Percentiles rank a stretch among this genome's conserved stretches.
Evolutionary conservation across 2,329 filamentous ascomycete genomes (phyloP).

Genomic region (Proliferodiscus dingleyae): DNA sequence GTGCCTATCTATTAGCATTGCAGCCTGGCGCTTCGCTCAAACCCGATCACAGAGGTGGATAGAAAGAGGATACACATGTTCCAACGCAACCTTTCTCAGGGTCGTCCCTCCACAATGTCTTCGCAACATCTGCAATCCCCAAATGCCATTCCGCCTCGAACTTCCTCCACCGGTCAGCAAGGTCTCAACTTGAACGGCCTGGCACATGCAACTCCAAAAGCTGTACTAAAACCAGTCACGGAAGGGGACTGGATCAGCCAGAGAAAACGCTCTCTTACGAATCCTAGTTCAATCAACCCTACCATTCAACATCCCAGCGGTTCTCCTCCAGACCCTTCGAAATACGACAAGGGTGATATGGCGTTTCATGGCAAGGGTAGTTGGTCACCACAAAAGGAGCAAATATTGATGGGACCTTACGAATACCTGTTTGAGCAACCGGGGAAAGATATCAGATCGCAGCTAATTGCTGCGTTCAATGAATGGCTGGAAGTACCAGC

Average conservation of each 20-base stretch:
- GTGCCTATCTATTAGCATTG: slow-evolving; percentile 1
- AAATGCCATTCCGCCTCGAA: slow-evolving; percentile 66
- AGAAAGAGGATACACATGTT: slow-evolving; percentile 6
- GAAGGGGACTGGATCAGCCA: slow-evolving; percentile 58
- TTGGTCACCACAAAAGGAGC: slow-evolving; percentile 73
- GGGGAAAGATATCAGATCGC: slow-evolving; percentile 78
- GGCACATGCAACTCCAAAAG: slow-evolving; percentile 22
- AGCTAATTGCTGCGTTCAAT: slow-evolving; percentile 78
- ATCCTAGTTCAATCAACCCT: slow-evolving; percentile 20
- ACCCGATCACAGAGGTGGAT: slow-evolving; percentile 5
- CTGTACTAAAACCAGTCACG: slow-evolving; percentile 49
- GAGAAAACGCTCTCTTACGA: slow-evolving; percentile 27
- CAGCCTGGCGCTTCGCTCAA: slow-evolving; percentile 10
- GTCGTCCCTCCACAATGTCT: slow-evolving; percentile 17
- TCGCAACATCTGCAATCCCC: slow-evolving; percentile 41
- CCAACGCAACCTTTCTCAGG: slow-evolving; percentile 14
- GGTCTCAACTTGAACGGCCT: slow-evolving; percentile 26
- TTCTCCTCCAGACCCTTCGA: slow-evolving; percentile 21
- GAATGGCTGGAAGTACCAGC: slow-evolving; percentile 70
- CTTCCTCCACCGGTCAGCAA: slow-evolving; percentile 56
- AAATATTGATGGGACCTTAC: slow-evolving; percentile 71
- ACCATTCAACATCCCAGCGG: slow-evolving; percentile 15
- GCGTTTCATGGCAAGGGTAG: slow-evolving; percentile 28
- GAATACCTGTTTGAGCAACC: slow-evolving; percentile 76
- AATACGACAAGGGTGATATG: slow-evolving; percentile 27